Evolutionary conservation across 2,329 filamentous ascomycete species (phyloP).

Genomic region (Didymella lethalis): DNA sequence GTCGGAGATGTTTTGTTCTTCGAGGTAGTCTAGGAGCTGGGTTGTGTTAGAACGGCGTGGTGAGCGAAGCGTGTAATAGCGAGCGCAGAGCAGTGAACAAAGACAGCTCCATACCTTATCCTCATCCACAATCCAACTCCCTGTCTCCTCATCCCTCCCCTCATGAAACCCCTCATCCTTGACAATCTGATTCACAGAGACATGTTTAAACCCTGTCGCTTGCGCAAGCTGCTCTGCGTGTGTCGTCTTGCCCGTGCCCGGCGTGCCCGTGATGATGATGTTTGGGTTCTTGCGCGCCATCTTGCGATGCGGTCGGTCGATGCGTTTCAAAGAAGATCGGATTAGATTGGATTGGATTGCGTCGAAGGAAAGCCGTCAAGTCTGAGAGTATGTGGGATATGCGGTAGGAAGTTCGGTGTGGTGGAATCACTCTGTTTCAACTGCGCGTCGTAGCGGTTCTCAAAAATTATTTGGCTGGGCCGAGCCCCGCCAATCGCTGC

Average conservation of each 20-base stretch:
- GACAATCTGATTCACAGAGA: conserved; percentile 89
- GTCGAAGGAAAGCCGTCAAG: neutral
- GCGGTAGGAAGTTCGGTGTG: neutral
- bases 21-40: conserved; percentile 85
- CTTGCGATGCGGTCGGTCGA: too few species aligned
- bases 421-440: neutral
- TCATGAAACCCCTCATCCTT: conserved; percentile 89
- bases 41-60: neutral
- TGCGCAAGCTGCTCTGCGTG: conserved; percentile 84
- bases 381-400: neutral
- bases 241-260: conserved; percentile 94
- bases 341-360: too few species aligned
- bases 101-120: conserved; percentile 72
- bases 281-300: conserved; percentile 70
- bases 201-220: conserved; percentile 77
- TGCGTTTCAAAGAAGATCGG: too few species aligned
- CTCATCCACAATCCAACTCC: conserved; percentile 94
- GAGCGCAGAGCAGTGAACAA: neutral
- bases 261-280: conserved; percentile 93
- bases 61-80: neutral
- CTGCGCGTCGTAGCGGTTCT: neutral
- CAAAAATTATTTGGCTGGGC: conserved; percentile 15
- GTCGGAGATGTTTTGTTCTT: conserved; percentile 71
- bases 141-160: conserved; percentile 82
- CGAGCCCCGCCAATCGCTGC: conserved; percentile 16